Evolutionary conservation across 2,329 filamentous ascomycete genomes (phyloP), one percentile per base, ranked within the genome.

Genomic region (Sporothrix pseudoabietina): DNA sequence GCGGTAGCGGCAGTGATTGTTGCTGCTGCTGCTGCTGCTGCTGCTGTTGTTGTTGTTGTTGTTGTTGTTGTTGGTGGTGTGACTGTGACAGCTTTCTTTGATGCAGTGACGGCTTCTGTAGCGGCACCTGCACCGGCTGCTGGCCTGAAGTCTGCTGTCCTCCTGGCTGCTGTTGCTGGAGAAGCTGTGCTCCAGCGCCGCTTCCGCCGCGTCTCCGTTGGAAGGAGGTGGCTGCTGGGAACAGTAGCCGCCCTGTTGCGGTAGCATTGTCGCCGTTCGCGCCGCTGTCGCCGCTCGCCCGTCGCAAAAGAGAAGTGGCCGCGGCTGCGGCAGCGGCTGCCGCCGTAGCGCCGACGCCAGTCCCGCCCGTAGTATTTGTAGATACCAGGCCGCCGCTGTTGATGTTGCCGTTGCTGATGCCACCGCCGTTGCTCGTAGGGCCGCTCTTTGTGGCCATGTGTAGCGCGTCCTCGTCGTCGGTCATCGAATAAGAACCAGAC

Each of bases 381-480:
- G 61, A 30, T 2, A 12, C 4, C 26, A 47, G n/a, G 1, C 39
- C 14, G 14, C 12, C 10, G 61, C 4, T 44, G 35, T 32, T 47
- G 26, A 19, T 63, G 41, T 35, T n/a, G 65, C 22, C 39, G 19
- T 19, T 35, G 49, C 6, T 41, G 3, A 35, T 14, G 14, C 44
- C 44, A 4, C 55, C 14, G 14, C 49, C 47, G 14, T 6, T 52
- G 52, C 61, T 30, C 22, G n/a, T 47, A 26, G 19, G 39, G 39
- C 32, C 44, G n/a, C 41, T 57, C 35, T 75, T 73, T 10, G 65
- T 61, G 22, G 87, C 84, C 73, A 94, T 90, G 52, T 91, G 89
- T 41, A 94, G 83, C 19, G 88, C 82, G 69, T 97, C 93, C 75
- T 97, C 94, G 74, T 97, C 94, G 79, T 97, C 93, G 0, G 93